These are phyloP conservation scores for Nelumbo lutea DNA, from an alignment of 164 flowering plant genomes.

Conservation along the genomic window DNA sequence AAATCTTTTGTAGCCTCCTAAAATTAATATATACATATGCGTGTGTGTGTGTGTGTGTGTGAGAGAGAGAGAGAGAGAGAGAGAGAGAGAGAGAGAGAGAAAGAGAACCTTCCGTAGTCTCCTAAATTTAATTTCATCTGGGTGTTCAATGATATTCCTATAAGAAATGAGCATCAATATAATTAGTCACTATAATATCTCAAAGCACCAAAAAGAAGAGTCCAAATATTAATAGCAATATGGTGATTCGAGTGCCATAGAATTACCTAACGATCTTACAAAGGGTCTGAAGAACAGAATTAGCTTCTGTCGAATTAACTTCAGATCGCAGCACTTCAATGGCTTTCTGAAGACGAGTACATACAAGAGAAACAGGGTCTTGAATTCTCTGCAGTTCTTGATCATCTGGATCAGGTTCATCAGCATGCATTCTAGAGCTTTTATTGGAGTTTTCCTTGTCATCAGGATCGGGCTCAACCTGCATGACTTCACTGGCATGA, in stretches of 20 bases:
- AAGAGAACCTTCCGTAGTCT: conserved; percentile 70
- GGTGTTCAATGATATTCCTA: conserved; percentile 88
- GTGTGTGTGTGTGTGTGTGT: no score
- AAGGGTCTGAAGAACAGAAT: conserved; percentile 54
- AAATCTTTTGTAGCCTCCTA: conserved; percentile 77
- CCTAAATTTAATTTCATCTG: conserved; percentile 66
- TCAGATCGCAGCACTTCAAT: conserved; percentile 55
- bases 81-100: background rate
- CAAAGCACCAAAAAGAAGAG: background rate
- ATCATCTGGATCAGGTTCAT: conserved; percentile 69
- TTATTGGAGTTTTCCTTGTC: conserved; percentile 14
- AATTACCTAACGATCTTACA: conserved; percentile 70
- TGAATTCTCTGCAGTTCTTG: conserved; percentile 63
- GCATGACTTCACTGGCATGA: background rate
- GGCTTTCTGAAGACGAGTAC: conserved; percentile 59
- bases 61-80: no score
- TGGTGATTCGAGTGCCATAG: conserved; percentile 3
- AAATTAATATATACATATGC: conserved; percentile 32
- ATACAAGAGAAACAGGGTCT: conserved; percentile 57
- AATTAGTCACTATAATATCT: background rate
- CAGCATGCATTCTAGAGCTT: conserved; percentile 14
- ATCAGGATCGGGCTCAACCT: conserved; percentile 39
- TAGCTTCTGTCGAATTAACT: conserved; percentile 43
- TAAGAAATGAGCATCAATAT: conserved; percentile 7
- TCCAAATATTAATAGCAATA: background rate